Base-by-base conservation (phyloP, 2,329 filamentous ascomycete species). In the Byssochlamys sp. region DNA sequence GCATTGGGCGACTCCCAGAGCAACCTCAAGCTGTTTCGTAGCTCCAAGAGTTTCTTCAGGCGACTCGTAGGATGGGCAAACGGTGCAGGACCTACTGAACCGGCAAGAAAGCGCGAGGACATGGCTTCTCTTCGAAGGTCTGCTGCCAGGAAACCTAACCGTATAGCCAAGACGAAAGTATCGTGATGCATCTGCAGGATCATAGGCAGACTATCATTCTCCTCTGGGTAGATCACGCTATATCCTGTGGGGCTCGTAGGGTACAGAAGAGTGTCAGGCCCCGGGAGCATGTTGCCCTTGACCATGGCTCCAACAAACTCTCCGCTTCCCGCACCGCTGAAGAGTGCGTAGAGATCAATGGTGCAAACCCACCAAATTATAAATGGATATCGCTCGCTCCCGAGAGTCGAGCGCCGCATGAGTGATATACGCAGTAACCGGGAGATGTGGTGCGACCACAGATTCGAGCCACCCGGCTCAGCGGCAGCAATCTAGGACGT, bases 401-500 rank as follows among this genome's bases (percentile, higher is more conserved):
- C 71, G 57, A 75, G 69, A n/a, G 73, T 67, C n/a, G 77, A 69
- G 26, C 70, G 73, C 58, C 81, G 74, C 57, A 81, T 73, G 26
- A 77, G 66, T 1, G 78, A 73, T 51, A 83, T 79, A 54, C 76
- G 75, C 7, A 78, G 68, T 3, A 84, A 69, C 39, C 79, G 80
- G 28, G 77, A 76, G 54, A 82, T 73, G 62, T 84, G 80, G 55
- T 80, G 75, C 28, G 78, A 77, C 79, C 80, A 84, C 62, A 83
- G 72, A 53, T 77, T 78, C 14, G 77, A 72, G 14, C 74, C 74
- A 53, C 74, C 73, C 24, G 73, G 69, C 60, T 78, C 76, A 5
- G 75, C 74, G 25, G 75, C 75, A 25, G 76, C 75, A 59, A 80
- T 75, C 75, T 79, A 60, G 28, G 57, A 48, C 33, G 48, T 53